Percentiles rank a stretch among this genome's conserved stretches.
Conservation (phyloP, 768 basidiomycete genomes). For the Boletus fagicola region DNA sequence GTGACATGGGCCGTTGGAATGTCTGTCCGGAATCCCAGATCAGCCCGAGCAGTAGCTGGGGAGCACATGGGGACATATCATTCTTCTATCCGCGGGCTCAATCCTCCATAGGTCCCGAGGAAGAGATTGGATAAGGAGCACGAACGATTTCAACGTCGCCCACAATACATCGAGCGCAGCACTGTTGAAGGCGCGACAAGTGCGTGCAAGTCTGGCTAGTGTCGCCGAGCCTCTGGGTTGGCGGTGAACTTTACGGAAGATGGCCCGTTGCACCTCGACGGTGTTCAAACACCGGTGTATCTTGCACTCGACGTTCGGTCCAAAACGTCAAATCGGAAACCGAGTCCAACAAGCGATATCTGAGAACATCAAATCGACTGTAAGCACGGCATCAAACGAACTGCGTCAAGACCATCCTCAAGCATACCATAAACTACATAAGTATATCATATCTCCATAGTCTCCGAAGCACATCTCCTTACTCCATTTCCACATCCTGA, state of each 20-base stretch:
- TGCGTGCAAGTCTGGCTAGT: slow-evolving; percentile 26
- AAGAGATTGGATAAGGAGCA: slow-evolving; percentile 24
- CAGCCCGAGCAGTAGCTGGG: neutral
- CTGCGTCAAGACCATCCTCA: neutral
- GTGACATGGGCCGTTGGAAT: slow-evolving; percentile 26
- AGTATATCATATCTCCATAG: slow-evolving; percentile 10
- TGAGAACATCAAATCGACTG: neutral
- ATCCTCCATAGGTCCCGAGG: slow-evolving; percentile 30
- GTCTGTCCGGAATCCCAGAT: slow-evolving; percentile 11
- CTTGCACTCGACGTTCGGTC: neutral
- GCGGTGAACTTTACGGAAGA: slow-evolving; percentile 20
- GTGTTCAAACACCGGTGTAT: slow-evolving; percentile 31
- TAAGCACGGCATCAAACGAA: neutral
- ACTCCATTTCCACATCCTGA: slow-evolving; percentile 59
- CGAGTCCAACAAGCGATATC: neutral
- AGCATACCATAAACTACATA: slow-evolving; percentile 21
- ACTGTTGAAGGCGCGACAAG: slow-evolving; percentile 23
- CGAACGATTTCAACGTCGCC: slow-evolving; percentile 21
- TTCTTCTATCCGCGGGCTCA: neutral
- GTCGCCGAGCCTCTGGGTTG: neutral
- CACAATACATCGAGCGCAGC: slow-evolving; percentile 28
- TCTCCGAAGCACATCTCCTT: neutral
- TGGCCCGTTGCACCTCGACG: slow-evolving; percentile 24
- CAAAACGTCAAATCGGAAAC: neutral
- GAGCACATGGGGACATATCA: slow-evolving; percentile 12